Evolutionary conservation across 805 yeast species (phyloP).

Genomic region (Wickerhamiella hasegawae): DNA sequence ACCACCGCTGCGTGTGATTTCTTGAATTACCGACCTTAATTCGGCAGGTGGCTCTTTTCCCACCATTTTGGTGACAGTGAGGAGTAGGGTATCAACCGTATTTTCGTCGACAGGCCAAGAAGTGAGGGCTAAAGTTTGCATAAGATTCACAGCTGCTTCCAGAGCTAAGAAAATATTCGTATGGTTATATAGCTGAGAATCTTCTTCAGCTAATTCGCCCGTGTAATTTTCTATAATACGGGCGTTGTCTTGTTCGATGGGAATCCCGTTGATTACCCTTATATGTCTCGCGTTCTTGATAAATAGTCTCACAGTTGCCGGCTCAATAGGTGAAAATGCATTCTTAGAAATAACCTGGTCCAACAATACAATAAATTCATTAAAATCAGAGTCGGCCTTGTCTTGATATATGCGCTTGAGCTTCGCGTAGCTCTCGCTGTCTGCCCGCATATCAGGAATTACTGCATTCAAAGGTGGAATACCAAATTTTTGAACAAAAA

Average conservation of each 20-base stretch:
- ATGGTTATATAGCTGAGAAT: background rate
- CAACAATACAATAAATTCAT: slow-evolving; percentile 19
- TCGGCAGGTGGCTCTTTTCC: background rate
- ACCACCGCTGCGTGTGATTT: slow-evolving; percentile 22
- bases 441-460: slow-evolving; percentile 81
- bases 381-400: slow-evolving; percentile 37
- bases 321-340: slow-evolving; percentile 21
- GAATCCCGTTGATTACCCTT: slow-evolving; percentile 30
- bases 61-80: background rate
- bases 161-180: background rate
- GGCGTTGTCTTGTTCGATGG: slow-evolving; percentile 1
- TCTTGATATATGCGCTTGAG: slow-evolving; percentile 42
- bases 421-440: slow-evolving; percentile 41
- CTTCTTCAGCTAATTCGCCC: background rate
- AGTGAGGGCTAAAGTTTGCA: background rate
- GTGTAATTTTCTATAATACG: background rate
- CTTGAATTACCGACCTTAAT: background rate
- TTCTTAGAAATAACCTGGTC: slow-evolving; percentile 7
- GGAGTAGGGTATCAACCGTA: background rate
- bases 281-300: slow-evolving; percentile 36
- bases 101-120: background rate
- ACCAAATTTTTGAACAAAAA: slow-evolving; percentile 27
- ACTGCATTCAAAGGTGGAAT: slow-evolving; percentile 57
- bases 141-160: background rate
- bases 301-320: slow-evolving; percentile 30